Base-by-base conservation (phyloP, 192 early-diverging fungal species). In the Coemansia sp. region DNA sequence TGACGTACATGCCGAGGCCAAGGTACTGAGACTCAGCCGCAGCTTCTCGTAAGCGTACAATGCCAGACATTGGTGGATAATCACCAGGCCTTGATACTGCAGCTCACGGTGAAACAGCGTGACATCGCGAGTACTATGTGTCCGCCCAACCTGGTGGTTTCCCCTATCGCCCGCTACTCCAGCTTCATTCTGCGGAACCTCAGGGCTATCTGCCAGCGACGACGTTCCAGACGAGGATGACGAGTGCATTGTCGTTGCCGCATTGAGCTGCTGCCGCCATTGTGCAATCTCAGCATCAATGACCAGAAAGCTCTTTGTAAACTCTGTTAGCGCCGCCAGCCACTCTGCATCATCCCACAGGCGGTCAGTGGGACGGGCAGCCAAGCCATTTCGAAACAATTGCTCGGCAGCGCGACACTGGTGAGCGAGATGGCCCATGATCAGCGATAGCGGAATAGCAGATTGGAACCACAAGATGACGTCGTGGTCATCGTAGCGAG, bases 381-480 rank as follows among this genome's bases (percentile, higher is more conserved):
- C 79, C 37, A 71, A 53, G 0, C 79, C 79, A 40, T 73, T 69
- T 33, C 79, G 65, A 43, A 82, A 82, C 48, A 82, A 68, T 62
- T 77, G 74, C 55, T 77, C 79, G 21, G 79, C 75, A 14, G 70
- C 67, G 1, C 79, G 79, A 40, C 74, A 77, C 42, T 82, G 79
- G 65, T 77, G 67, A 9, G 65, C 71, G 43, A 82, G 43, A 33
- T 82, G 79, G 43, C 79, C 79, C 74, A 82, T 77, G 63, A 82
- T 57, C 26, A 82, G 62, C 65, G 79, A 82, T 37, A 82, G 62
- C 59, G 79, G 79, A 50, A 82, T 82, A 23, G 74, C 71, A 1
- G 74, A 82, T 55, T 82, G 79, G 66, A 77, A 82, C 79, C 79
- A 82, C 59, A 82, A 61, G 8, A 82, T 73, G 16, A 82, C 79